Base-by-base conservation (phyloP, 2,329 filamentous ascomycete genomes). In the Xylaria sp. region DNA sequence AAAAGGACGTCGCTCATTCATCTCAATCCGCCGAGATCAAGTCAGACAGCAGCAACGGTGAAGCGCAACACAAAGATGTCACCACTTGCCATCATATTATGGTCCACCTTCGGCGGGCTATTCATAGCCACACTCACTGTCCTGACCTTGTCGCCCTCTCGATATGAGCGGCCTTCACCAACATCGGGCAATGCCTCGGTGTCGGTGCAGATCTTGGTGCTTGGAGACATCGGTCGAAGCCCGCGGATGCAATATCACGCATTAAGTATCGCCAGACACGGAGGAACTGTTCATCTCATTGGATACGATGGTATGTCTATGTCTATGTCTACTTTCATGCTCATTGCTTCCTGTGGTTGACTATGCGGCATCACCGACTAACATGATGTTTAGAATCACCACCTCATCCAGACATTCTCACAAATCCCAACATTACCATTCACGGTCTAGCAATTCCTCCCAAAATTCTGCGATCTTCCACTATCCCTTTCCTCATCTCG, bases 221-320 rank as follows among this genome's bases (percentile, higher is more conserved):
- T 99, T 34, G 96, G 96, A 54, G 96, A 99, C 78, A 94, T 99
- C 79, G 96, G 96, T 48, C 90, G 94, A 55, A 98, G 95, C 79
- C 96, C 96, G 59, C 93, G 96, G 66, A 99, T 99, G 95, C 94
- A 98, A 78, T 98, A 99, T 76, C 96, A 99, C 86, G 95, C 95
- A 23, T 84, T 97, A 74, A 98, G 95, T 79, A 90, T 98, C 76
- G 93, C 94, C 50, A 92, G 91, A 76, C 90, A 94, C 77, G 93
- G 93, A 28, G 91, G 90, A 7, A 86, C 87, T 41, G 95, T 98
- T 23, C 90, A 95, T 78, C 83, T 99, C 13, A 91, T 99, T 74
- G 96, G 95, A 55, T 98, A 98, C 79, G 86, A 91, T 78, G 93
- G 94, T 94, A 79, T 70, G 23, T 25, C 1, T 25, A 25, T 25